Evolutionary conservation across 345 rosid genomes (phyloP).

Genomic region (thale cress (Arabidopsis thaliana)): DNA sequence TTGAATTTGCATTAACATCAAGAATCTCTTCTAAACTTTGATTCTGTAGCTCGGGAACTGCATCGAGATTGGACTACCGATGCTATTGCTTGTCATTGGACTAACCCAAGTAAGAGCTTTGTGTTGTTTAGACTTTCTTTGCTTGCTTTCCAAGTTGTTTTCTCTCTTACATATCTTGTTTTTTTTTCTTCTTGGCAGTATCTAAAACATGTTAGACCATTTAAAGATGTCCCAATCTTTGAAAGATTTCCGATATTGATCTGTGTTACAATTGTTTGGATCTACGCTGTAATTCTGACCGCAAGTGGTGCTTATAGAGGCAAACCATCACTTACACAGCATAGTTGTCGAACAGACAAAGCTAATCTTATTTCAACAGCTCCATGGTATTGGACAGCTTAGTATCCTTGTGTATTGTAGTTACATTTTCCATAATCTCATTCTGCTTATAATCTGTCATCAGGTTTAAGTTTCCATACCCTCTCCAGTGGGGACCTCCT

Average conservation of each 20-base stretch:
- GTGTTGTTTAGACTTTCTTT: conserved; percentile 1
- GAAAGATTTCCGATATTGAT: conserved; percentile 84
- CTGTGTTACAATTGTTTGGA: conserved; percentile 76
- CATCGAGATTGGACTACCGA: conserved; percentile 94
- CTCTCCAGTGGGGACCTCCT: conserved; percentile 99
- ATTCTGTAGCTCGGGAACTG: conserved; percentile 79
- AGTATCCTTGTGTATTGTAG: neutral
- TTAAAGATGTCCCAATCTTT: conserved; percentile 63
- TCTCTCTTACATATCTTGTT: conserved; percentile 7
- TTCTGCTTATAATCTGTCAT: conserved; percentile 10
- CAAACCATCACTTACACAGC: conserved; percentile 60
- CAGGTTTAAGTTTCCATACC: conserved; percentile 96
- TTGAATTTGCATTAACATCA: neutral
- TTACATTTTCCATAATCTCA: conserved; percentile 13
- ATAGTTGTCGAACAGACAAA: conserved; percentile 83
- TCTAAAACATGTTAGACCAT: conserved; percentile 71
- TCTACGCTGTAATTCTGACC: conserved; percentile 82
- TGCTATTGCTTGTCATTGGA: conserved; percentile 79
- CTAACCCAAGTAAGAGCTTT: conserved; percentile 65
- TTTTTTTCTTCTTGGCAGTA: conserved; percentile 58
- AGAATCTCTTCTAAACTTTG: neutral
- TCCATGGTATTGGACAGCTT: conserved; percentile 67
- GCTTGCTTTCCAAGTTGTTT: conserved; percentile 3
- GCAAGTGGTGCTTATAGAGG: conserved; percentile 88
- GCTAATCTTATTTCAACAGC: conserved; percentile 85